Evolutionary conservation across 495 filamentous ascomycete genomes (phyloP), one percentile per base, ranked within the genome.

Genomic region (Aspergillus asperescens): DNA sequence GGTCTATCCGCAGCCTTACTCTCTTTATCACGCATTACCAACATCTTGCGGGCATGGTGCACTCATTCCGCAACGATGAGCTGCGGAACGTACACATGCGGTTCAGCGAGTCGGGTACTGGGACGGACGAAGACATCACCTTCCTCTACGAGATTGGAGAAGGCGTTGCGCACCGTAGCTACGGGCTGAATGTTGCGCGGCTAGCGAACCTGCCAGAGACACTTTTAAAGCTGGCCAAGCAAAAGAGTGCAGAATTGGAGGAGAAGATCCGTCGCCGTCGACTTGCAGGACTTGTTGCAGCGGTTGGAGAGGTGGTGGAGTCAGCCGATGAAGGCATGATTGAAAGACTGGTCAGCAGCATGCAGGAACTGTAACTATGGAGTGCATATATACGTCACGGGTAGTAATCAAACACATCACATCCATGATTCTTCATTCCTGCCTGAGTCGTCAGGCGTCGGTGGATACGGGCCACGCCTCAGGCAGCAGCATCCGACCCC

Each of bases 1-100:
- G 81, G 31, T 81, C 88, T 2, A 74, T 84, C 2, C 73, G 76
- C 48, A 89, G 89, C 43, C 71, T 96, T 52, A 91, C 87, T 4
- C 74, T 96, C 16, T 98, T 98, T 73, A 93, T 97, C 64, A 98
- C 93, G 37, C 93, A 98, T 71, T 97, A 98, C 68, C 94, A 97
- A 64, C 81, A 81, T 53, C 80, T 98, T 2, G 84, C 86, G 9
- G 71, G 75, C 37, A 78, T 95, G 55, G 87, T 81, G 4, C 77
- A 81, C 12, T 78, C 81, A 5, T 87, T 91, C 53, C 70, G 73
- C 7, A 65, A 75, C 27, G 67, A 74, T 7, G 78, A 80, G 50
- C 74, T 91, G 16, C 80, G 73, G 50, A 92, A 90, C 62, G 84
- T 91, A 50, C 89, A 93, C 62, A 90, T 92, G 86, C 79, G 80